These are phyloP conservation scores for Claviceps capensis DNA, from an alignment of 2,329 filamentous ascomycete genomes.

Conservation along the genomic window DNA sequence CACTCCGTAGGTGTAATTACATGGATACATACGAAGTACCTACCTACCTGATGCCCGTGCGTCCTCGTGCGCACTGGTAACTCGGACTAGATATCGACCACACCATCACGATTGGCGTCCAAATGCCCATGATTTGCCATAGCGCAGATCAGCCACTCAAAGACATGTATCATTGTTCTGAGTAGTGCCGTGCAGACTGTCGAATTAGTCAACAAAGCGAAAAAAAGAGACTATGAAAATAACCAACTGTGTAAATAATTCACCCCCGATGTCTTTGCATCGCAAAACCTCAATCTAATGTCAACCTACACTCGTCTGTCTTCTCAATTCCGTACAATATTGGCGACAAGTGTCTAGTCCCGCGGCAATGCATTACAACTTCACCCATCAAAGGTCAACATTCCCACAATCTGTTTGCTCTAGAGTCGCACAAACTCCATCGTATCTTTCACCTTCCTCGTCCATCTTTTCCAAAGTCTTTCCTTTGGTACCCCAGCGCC, in stretches of 20 bases:
- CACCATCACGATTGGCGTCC: too few relatives aligned
- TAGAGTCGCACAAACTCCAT: not conserved
- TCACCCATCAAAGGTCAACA: not conserved
- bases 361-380: not conserved
- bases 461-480: slow-evolving; percentile 4
- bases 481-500: slow-evolving; percentile 10
- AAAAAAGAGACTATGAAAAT: not conserved
- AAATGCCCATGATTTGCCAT: too few relatives aligned
- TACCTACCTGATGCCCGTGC: too few relatives aligned
- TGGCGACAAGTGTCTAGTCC: not conserved
- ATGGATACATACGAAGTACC: too few relatives aligned
- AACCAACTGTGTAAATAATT: not conserved
- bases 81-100: too few relatives aligned
- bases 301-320: not conserved
- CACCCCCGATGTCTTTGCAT: not conserved
- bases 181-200: not conserved
- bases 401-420: not conserved
- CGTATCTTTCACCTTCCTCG: not conserved
- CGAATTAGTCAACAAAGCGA: not conserved
- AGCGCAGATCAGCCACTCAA: not conserved
- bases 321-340: not conserved
- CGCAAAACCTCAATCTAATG: not conserved
- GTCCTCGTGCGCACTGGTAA: too few relatives aligned
- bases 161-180: not conserved
- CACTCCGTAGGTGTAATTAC: too few relatives aligned